These are phyloP conservation scores for Myxozyma vanderwaltii DNA, from an alignment of 805 yeast species.

Conservation along the genomic window DNA sequence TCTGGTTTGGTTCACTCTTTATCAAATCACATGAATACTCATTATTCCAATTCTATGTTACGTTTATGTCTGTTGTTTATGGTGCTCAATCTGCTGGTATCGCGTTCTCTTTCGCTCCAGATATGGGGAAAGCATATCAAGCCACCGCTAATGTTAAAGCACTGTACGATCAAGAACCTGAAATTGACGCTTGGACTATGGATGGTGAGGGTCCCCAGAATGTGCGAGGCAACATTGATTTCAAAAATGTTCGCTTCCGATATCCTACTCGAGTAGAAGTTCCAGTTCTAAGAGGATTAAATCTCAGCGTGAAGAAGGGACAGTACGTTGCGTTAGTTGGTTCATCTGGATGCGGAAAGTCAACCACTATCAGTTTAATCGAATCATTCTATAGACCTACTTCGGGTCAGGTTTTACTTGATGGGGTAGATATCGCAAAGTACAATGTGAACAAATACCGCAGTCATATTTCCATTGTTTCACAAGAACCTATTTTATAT, in stretches of 20 bases:
- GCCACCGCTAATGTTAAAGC: conserved; percentile 43
- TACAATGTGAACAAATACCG: conserved; percentile 59
- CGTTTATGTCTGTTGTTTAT: conserved; percentile 44
- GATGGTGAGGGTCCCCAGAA: conserved; percentile 36
- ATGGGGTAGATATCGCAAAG: conserved; percentile 77
- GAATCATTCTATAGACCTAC: conserved; percentile 60
- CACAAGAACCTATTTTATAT: conserved; percentile 61
- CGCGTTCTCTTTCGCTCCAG: conserved; percentile 48
- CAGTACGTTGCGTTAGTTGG: conserved; percentile 87
- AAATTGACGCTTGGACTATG: conserved; percentile 42
- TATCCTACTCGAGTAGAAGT: conserved; percentile 40
- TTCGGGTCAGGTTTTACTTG: conserved; percentile 58
- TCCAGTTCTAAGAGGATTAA: conserved; percentile 36
- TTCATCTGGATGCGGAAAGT: conserved; percentile 62
- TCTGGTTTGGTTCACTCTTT: conserved; percentile 49
- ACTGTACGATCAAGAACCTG: conserved; percentile 42
- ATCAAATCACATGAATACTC: conserved; percentile 40
- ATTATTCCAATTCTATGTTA: conserved; percentile 44
- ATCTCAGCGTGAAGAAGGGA: conserved; percentile 62
- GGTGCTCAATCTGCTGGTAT: conserved; percentile 50
- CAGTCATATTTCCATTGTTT: conserved; percentile 58
- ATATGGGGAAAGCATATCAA: conserved; percentile 48
- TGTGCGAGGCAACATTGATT: conserved; percentile 55
- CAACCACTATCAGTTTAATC: conserved; percentile 53
- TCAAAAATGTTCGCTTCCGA: conserved; percentile 44